phyloP scores from a whole-genome alignment of 1,139 yeast species.

The Protomyces gravidus region DNA sequence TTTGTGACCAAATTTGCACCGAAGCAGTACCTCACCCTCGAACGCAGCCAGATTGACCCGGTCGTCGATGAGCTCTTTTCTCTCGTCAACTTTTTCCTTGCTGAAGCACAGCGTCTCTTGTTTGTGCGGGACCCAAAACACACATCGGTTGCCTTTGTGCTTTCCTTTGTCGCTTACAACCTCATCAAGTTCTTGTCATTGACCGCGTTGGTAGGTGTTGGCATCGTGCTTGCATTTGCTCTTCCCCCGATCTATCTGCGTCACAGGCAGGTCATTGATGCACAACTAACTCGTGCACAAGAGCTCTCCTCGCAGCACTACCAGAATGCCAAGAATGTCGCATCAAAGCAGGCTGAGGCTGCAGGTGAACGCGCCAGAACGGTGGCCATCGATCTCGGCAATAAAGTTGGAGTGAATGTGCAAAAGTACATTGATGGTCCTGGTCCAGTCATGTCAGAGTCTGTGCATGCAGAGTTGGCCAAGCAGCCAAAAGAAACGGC shows the following conservation, averaged over 20 bases:
- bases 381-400: constrained; percentile 21
- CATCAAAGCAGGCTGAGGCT: constrained; percentile 17
- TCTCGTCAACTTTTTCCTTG: constrained; percentile 34
- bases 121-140: constrained; percentile 64
- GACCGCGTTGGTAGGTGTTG: constrained; percentile 53
- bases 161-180: constrained; percentile 61
- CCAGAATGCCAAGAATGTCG: constrained; percentile 12
- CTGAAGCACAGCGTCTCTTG: constrained; percentile 53
- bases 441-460: constrained; percentile 12
- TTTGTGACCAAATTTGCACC: constrained; percentile 27
- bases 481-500: constrained; percentile 2
- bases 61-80: constrained; percentile 38
- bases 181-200: constrained; percentile 74
- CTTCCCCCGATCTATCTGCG: constrained; percentile 68
- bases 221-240: constrained; percentile 64
- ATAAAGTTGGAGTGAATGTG: constrained; percentile 26
- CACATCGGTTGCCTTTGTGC: constrained; percentile 69
- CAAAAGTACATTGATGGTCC: constrained; percentile 12
- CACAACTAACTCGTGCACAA: constrained; percentile 57
- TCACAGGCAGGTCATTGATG: constrained; percentile 78
- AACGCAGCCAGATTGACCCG: constrained; percentile 35
- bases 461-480: constrained; percentile 8
- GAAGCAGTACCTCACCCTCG: constrained; percentile 18
- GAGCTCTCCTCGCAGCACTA: constrained; percentile 41
- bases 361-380: constrained; percentile 20